A percentile compares a stretch with the other conserved stretches of the same genome.
These are phyloP conservation scores for Fusarium euwallaceae DNA, from an alignment of 2,329 filamentous ascomycete species.

Conservation along the genomic window DNA sequence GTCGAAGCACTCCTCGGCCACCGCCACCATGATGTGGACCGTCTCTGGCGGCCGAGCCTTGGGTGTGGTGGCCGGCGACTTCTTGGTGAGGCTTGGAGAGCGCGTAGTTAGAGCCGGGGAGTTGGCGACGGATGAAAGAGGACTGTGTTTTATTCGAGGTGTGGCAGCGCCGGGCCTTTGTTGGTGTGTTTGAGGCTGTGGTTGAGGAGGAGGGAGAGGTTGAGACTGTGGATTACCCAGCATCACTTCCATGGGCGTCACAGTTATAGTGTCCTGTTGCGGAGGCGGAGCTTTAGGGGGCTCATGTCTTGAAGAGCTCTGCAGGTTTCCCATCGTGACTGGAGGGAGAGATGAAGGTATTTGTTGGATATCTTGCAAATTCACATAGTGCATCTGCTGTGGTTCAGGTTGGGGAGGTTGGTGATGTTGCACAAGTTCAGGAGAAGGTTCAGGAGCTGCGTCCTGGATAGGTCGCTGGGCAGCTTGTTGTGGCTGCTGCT, in stretches of 20 bases:
- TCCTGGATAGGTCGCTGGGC: conserved; percentile 35
- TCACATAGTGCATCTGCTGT: conserved; percentile 53
- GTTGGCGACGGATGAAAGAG: conserved; percentile 56
- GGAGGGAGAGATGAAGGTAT: conserved; percentile 46
- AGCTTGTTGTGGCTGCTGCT: conserved; percentile 31
- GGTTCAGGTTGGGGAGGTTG: conserved; percentile 39
- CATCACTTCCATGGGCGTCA: conserved; percentile 47
- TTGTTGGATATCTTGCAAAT: conserved; percentile 55
- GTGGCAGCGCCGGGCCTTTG: conserved; percentile 41
- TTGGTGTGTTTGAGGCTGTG: conserved; percentile 29
- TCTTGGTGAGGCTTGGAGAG: conserved; percentile 58
- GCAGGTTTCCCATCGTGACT: conserved; percentile 40
- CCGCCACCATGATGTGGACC: conserved; percentile 73
- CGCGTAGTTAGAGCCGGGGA: conserved; percentile 57
- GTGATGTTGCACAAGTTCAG: conserved; percentile 34
- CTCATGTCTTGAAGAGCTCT: conserved; percentile 34
- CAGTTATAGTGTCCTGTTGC: conserved; percentile 31
- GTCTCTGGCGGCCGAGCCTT: conserved; percentile 62
- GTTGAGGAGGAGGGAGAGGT: conserved; percentile 20
- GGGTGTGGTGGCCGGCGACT: conserved; percentile 57
- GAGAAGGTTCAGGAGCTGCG: conserved; percentile 21
- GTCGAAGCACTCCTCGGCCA: conserved; percentile 81
- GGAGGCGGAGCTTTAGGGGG: conserved; percentile 26
- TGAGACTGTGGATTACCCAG: conserved; percentile 34
- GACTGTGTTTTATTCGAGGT: conserved; percentile 53